Percentiles rank a stretch among this genome's conserved stretches.
Conservation (phyloP, 257 asterid genomes). For the Salvia miltiorrhiza region DNA sequence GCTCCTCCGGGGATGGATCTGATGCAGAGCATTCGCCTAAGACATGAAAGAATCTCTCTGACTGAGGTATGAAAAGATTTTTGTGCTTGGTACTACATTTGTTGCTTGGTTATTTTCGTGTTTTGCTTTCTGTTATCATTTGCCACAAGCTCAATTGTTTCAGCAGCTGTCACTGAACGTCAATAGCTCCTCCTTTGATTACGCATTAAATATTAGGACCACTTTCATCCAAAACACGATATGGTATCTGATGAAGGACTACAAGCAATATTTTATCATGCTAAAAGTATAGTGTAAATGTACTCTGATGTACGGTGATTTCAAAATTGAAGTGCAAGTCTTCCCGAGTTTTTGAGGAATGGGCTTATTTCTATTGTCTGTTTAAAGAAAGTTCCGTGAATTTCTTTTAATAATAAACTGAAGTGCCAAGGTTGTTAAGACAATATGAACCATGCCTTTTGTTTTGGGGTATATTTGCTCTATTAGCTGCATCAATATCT, state of each 20-base stretch:
- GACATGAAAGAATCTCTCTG: constrained; percentile 24
- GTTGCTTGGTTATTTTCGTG: neutral
- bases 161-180: neutral
- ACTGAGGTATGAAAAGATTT: constrained; percentile 25
- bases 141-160: neutral
- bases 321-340: neutral
- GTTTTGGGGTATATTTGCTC: neutral
- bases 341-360: neutral
- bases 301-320: neutral
- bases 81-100: neutral
- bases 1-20: constrained; percentile 50
- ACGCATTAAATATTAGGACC: neutral
- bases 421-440: neutral
- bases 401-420: neutral
- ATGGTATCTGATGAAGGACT: neutral
- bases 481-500: neutral
- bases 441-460: neutral
- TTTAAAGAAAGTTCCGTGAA: too few relatives aligned
- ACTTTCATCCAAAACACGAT: neutral
- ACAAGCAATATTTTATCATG: neutral
- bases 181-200: neutral
- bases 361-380: neutral
- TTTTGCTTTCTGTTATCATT: neutral
- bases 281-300: neutral
- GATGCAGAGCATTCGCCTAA: constrained; percentile 46